Base-by-base conservation (phyloP, 352 stramenopile genomes). In the Pythium aristosporum region DNA sequence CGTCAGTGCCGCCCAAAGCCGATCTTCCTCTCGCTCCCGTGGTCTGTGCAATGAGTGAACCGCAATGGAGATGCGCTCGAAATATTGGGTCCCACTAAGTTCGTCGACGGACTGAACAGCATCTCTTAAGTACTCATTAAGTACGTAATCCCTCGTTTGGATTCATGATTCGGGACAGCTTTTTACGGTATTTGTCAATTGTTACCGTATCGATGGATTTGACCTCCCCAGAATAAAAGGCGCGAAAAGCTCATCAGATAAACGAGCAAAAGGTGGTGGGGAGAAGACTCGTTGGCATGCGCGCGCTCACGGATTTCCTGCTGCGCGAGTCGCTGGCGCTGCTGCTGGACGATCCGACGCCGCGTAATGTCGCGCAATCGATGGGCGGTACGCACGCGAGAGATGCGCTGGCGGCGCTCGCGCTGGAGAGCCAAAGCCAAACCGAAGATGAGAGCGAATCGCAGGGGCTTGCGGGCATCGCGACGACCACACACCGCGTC, bases 391-490 rank as follows among this genome's bases (percentile, higher is more conserved):
- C 28, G 11, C 23, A 65, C 36, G 48, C 55, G 49, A 16, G 18
- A 46, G 59, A 61, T 12, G 72, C 75, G 0, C 56, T 73, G 0
- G 63, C 58, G 8, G 34, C 25, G 25, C 18, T 32, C 21, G n/a
- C 49, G 39, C 18, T 57, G 18, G 72, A 83, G 55, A 79, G 66
- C 61, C 77, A 77, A 20, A 75, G 65, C 55, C 37, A 61, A 16
- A 39, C 69, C 37, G 87, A 76, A 47, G 78, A 91, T 56, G 75
- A 88, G 15, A 89, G 72, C 54, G 80, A 88, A 69, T 84, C 82
- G 25, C 70, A 85, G 53, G 21, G 57, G 23, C 34, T 50, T 18
- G 41, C 52, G 25, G 21, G 39, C 5, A 54, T 58, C 16, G n/a
- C 53, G 6, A 21, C 41, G 6, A 43, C n/a, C 9, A n/a, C n/a